phyloP scores from a whole-genome alignment of 1,284 basidiomycete genomes.

The Trichosporon sp. region DNA sequence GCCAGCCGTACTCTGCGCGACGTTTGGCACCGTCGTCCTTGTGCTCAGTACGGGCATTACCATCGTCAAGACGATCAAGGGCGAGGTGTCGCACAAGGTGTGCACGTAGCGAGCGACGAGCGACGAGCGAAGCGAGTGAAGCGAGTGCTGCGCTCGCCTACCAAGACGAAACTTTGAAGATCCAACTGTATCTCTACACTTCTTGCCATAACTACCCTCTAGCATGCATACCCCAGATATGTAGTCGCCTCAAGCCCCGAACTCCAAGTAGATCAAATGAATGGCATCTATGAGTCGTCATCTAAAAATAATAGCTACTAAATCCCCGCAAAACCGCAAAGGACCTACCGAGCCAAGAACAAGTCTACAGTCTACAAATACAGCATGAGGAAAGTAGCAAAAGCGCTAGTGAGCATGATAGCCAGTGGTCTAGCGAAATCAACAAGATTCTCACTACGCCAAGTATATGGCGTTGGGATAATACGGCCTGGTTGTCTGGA shows the following conservation, averaged over 20 bases:
- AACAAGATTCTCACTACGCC: not conserved
- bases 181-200: not conserved
- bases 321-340: too few species aligned
- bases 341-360: not conserved
- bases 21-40: slow-evolving; percentile 76
- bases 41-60: slow-evolving; percentile 67
- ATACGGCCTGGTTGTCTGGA: not conserved
- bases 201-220: not conserved
- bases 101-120: too few species aligned
- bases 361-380: not conserved
- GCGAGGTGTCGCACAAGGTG: slow-evolving; percentile 53
- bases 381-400: not conserved
- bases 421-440: not conserved
- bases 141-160: too few species aligned
- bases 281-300: too few species aligned
- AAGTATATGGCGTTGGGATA: not conserved
- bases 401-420: not conserved
- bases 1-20: slow-evolving; percentile 64
- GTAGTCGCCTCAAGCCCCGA: too few species aligned
- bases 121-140: too few species aligned
- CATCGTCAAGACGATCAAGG: slow-evolving; percentile 66
- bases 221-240: not conserved
- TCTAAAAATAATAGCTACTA: not conserved
- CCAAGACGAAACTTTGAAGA: not conserved
- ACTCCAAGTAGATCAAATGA: too few species aligned